Evolutionary conservation across 78 protist genomes (phyloP), one percentile per base, ranked within the genome.

Genomic region (Dictyostelium citrinum): DNA sequence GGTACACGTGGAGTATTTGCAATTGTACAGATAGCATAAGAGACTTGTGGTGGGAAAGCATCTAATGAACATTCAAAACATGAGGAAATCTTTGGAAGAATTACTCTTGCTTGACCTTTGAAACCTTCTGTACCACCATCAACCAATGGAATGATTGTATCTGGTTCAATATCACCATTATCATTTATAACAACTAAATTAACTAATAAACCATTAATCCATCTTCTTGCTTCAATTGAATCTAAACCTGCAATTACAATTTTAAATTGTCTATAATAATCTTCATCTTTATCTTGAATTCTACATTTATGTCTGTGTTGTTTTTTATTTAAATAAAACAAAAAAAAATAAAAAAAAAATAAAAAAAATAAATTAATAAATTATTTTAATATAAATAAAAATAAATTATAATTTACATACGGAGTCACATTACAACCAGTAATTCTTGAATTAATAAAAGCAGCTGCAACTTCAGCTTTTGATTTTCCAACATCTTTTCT

Each of bases 121-220:
- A 99, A 98, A 35, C 99, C 99, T 46, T 99, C 99, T 5, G 99
- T 98, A 33, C 99, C 99, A 46, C 99, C 99, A 72, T 99, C 99
- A 37, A 99, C 81, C 33, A 98, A 37, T 20, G 99, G 99, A 11
- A 98, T 95, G 37, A 97, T 81, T 11, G 97, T 91, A 20, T 16
- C 75, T 29, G 80, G 88, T 29, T 80, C 91, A 22, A 83, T 33
- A 35, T 82, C 29, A 11, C 96, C 97, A 8, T 86, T 90, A 6
- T 60, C 97, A 92, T 95, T 93, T 49, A 45, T 72, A 37, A 22
- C 90, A 41, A 97, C 94, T 22, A 97, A 88, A 31, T 88, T 61
- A 76, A 81, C 72, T 41, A 97, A 95, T 96, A 85, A 91, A 10
- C 95, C 96, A 70, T 98, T 98, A 67, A 99, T 95, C 99, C 99